Conservation (phyloP, 106 monocot genomes). For the Narthecium ossifragum region DNA sequence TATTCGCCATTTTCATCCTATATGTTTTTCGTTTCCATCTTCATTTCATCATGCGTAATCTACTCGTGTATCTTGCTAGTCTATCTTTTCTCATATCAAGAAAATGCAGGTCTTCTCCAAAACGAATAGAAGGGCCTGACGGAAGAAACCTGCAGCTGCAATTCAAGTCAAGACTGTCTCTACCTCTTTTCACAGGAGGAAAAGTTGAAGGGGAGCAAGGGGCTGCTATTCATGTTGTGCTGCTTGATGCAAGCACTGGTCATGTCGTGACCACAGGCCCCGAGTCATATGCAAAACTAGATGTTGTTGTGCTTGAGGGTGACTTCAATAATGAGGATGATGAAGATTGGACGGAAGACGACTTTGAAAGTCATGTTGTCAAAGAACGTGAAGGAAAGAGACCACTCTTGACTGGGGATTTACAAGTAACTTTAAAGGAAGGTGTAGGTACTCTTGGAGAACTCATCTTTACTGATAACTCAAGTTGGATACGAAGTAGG, state of each 20-base stretch:
- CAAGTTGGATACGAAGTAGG: conserved; percentile 73
- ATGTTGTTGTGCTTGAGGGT: conserved; percentile 64
- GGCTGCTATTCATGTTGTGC: conserved; percentile 68
- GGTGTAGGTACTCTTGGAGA: conserved; percentile 73
- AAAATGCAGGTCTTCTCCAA: conserved; percentile 54
- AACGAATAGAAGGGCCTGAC: conserved; percentile 55
- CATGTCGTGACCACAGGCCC: conserved; percentile 56
- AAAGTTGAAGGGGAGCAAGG: conserved; percentile 80
- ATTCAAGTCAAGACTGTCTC: conserved; percentile 48
- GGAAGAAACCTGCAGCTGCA: conserved; percentile 58
- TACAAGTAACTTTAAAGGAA: conserved; percentile 58
- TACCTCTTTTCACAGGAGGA: conserved; percentile 72
- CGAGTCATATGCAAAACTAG: conserved; percentile 60
- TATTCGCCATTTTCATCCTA: too few relatives aligned
- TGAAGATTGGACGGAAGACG: conserved; percentile 62
- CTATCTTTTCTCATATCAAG: neutral
- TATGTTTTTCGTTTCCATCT: too few relatives aligned
- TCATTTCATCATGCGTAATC: too few relatives aligned
- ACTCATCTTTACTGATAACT: conserved; percentile 70
- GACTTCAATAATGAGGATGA: conserved; percentile 80
- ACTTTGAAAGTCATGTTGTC: conserved; percentile 61
- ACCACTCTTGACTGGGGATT: conserved; percentile 64
- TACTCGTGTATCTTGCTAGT: too few relatives aligned
- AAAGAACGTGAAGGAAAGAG: conserved; percentile 75
- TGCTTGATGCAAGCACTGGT: conserved; percentile 60